Evolutionary conservation across 164 flowering plant species (phyloP), one percentile per base, ranked within the genome.

Genomic region (Cinnamomum micranthum): DNA sequence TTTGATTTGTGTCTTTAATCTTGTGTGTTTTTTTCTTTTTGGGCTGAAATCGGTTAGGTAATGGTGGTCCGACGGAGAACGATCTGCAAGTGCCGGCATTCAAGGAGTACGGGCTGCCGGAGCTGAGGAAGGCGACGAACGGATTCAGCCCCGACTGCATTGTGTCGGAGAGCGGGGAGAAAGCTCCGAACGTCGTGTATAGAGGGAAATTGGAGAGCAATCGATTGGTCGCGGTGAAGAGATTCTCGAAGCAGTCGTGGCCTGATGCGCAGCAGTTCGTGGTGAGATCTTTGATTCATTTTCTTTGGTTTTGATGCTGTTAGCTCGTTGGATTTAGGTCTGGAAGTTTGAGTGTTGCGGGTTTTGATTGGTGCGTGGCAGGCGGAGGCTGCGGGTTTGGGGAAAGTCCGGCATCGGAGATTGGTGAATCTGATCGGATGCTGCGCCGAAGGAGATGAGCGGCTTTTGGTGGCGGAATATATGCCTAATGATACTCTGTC

Each of bases 401-500:
- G 97, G 22, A 90, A 87, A 72, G 78, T 93, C 62, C 80, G 97
- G 73, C 90, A 88, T 75, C 83, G 83, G 79, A 88, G 93, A 81
- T 74, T 93, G 84, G 96, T 86, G 77, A 93, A 91, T 82, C 78
- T 93, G 69, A 88, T 93, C 27, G 97, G 97, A 27, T 93, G 90
- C 73, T 93, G 97, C 62, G 88, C 89, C 2, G 97, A 93, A 76
- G 96, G 94, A 47, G 97, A 93, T 76, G 96, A 93, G 83, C 82
- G 97, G 28, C 82, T 93, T 17, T 79, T 93, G 82, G 93, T 93
- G 22, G 94, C 97, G 1, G 94, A 93, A 76, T 93, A 77, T 75
- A 93, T 93, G 96, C 91, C 94, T 4, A 88, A 91, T 81, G 94
- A 91, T 80, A 91, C 97, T 20, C 92, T 93, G 7, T 87, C 97